Evolutionary conservation across 73 alveolate genomes (phyloP).

Genomic region (Blepharisma japonicum): DNA sequence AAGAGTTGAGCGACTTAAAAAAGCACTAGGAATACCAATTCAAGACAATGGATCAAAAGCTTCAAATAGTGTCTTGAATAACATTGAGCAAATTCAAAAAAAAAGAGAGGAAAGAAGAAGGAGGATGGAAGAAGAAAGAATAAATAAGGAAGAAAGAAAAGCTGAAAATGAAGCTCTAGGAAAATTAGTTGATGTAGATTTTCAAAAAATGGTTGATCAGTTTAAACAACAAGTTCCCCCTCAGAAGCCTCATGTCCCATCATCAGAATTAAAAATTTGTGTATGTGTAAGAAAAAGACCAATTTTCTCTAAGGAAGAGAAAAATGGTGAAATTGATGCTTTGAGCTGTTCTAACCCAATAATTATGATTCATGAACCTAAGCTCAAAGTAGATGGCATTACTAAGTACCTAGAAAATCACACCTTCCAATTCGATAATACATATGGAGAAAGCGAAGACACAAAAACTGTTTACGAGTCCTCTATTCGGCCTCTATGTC

Average conservation of each 20-base stretch:
- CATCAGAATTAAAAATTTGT: constrained; percentile 75
- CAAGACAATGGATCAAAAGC: constrained; percentile 24
- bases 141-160: constrained; percentile 68
- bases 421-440: constrained; percentile 83
- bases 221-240: constrained; percentile 47
- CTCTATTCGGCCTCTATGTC: constrained; percentile 30
- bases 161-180: constrained; percentile 72
- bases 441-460: constrained; percentile 74
- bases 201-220: constrained; percentile 75
- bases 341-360: constrained; percentile 36
- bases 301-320: constrained; percentile 90
- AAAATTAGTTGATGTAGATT: constrained; percentile 74
- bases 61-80: constrained; percentile 72
- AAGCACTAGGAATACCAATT: constrained; percentile 58
- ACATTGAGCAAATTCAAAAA: constrained; percentile 65
- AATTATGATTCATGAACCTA: constrained; percentile 95
- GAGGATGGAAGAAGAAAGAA: constrained; percentile 77
- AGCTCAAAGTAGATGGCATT: constrained; percentile 94
- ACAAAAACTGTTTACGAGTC: constrained; percentile 82
- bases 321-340: constrained; percentile 50
- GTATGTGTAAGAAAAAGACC: constrained; percentile 99
- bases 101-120: constrained; percentile 81
- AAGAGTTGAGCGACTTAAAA: constrained; percentile 76
- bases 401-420: constrained; percentile 96
- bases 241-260: constrained; percentile 52